Conservation (phyloP, 352 stramenopile genomes). For the Phytopythium cucurbitacearum region DNA sequence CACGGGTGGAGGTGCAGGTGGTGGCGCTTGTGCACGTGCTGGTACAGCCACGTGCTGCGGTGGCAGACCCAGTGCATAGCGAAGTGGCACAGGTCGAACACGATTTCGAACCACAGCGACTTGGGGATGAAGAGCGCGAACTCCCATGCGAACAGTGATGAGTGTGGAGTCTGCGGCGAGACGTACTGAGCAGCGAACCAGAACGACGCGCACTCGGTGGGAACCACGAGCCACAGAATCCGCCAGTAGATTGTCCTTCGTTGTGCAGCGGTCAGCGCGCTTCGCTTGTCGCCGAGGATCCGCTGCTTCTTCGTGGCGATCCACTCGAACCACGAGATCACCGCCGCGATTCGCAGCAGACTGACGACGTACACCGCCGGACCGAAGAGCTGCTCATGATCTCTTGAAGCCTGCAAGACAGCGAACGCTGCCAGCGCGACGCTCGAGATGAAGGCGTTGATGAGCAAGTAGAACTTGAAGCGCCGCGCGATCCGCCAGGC, state of each 20-base stretch:
- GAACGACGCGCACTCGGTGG: constrained; percentile 68
- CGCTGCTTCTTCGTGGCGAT: constrained; percentile 64
- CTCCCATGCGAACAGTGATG: constrained; percentile 23
- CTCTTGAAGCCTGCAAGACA: neutral
- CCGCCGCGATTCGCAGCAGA: constrained; percentile 51
- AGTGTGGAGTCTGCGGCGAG: neutral
- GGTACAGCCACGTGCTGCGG: constrained; percentile 61
- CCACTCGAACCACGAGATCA: constrained; percentile 80
- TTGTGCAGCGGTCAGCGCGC: constrained; percentile 35
- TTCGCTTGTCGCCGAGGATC: constrained; percentile 61
- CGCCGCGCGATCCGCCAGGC: constrained; percentile 28
- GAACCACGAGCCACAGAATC: constrained; percentile 61
- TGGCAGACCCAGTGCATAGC: constrained; percentile 70
- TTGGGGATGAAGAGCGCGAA: constrained; percentile 73
- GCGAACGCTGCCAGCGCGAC: constrained; percentile 32
- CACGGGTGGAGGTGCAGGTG: constrained; percentile 75
- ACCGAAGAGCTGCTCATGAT: neutral
- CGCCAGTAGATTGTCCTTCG: constrained; percentile 45
- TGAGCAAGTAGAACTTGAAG: constrained; percentile 76
- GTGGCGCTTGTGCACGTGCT: constrained; percentile 81
- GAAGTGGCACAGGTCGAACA: constrained; percentile 89
- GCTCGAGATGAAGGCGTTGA: constrained; percentile 79
- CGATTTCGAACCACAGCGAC: constrained; percentile 79
- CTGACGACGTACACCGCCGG: constrained; percentile 32
- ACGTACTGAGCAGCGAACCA: constrained; percentile 22